Evolutionary conservation across 805 yeast genomes (phyloP).

Genomic region (Monosporozyma yasuniensis): DNA sequence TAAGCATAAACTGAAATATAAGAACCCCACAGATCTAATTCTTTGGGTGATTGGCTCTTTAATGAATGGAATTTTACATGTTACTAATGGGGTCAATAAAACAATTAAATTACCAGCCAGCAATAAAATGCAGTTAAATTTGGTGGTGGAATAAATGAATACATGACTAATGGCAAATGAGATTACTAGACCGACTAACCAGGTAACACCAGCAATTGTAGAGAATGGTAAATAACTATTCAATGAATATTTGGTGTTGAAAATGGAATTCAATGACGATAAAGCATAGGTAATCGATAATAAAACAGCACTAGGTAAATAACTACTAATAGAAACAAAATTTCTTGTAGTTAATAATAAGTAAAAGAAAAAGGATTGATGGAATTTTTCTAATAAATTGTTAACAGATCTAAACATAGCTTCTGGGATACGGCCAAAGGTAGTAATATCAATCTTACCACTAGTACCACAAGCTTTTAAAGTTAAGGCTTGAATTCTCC

Average conservation of each 20-base stretch:
- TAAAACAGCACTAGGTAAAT: constrained; percentile 75
- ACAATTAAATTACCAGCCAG: constrained; percentile 11
- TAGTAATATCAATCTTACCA: constrained; percentile 76
- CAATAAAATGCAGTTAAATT: constrained; percentile 7
- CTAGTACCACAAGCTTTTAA: constrained; percentile 54
- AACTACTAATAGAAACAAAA: constrained; percentile 91
- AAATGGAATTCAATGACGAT: constrained; percentile 50
- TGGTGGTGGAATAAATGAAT: constrained; percentile 10
- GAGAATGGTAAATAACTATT: constrained; percentile 13
- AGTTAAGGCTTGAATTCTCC: constrained; percentile 89
- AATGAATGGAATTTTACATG: constrained; percentile 7
- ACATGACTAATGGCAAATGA: constrained; percentile 19
- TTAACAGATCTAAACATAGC: constrained; percentile 82
- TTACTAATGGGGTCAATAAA: constrained; percentile 13
- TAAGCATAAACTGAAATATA: constrained; percentile 58
- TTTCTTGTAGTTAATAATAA: constrained; percentile 64
- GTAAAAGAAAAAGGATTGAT: constrained; percentile 93
- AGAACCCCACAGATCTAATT: constrained; percentile 40
- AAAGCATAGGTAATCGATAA: constrained; percentile 61
- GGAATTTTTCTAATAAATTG: constrained; percentile 88
- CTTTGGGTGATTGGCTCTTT: constrained; percentile 20
- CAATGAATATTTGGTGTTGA: constrained; percentile 30
- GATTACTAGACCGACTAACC: constrained; percentile 28
- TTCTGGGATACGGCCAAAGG: constrained; percentile 84
- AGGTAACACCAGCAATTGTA: constrained; percentile 13